Conservation (phyloP, 202 grass and related monocot genomes). For the Carex sylvatica region DNA sequence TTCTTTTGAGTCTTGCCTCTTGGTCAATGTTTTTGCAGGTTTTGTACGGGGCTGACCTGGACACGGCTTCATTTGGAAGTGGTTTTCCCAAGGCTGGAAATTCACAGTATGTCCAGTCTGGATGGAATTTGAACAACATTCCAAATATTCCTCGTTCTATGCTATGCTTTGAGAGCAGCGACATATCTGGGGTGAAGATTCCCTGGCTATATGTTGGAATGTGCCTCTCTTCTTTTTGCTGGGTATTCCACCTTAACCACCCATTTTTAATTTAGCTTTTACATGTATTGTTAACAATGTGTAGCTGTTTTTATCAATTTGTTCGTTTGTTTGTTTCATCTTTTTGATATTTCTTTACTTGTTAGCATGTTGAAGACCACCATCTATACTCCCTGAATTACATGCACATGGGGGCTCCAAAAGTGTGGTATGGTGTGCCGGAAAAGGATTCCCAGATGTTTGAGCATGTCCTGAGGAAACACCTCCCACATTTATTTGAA, state of each 20-base stretch:
- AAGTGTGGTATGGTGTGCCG: conserved; percentile 52
- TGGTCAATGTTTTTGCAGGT: conserved; percentile 24
- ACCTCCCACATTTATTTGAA: conserved; percentile 36
- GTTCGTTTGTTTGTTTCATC: background rate
- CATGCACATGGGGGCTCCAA: conserved; percentile 38
- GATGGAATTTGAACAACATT: conserved; percentile 46
- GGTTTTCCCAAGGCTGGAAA: conserved; percentile 33
- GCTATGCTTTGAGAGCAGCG: conserved; percentile 34
- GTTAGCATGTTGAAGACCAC: conserved; percentile 49
- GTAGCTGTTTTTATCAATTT: background rate
- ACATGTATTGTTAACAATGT: background rate
- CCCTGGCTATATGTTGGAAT: conserved; percentile 48
- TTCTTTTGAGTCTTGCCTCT: conserved; percentile 17
- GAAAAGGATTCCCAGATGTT: conserved; percentile 32
- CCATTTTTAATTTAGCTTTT: background rate
- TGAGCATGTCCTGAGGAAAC: conserved; percentile 35
- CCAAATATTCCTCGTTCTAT: conserved; percentile 37
- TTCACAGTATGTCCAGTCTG: conserved; percentile 22
- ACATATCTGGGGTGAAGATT: conserved; percentile 41
- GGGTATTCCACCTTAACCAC: conserved; percentile 24
- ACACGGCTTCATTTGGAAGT: conserved; percentile 36
- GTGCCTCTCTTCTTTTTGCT: conserved; percentile 55
- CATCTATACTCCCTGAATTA: conserved; percentile 50
- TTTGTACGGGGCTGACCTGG: conserved; percentile 47
- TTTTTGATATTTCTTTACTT: background rate